phyloP scores from a whole-genome alignment of 139 green algal species.

The Tetradesmus lagerheimii region DNA sequence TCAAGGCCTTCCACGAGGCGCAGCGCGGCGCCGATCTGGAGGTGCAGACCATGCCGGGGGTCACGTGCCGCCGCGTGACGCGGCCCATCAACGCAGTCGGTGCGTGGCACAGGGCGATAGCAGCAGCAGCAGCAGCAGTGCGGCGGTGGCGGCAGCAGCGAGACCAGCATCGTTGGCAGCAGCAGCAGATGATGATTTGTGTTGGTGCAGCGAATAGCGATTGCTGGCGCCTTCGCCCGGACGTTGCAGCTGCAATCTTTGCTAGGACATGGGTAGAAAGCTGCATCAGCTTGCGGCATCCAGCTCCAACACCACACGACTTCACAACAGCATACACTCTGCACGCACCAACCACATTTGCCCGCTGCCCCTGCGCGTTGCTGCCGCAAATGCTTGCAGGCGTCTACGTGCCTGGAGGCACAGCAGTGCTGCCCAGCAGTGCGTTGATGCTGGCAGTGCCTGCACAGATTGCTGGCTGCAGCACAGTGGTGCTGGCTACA shows the following conservation, averaged over 20 bases:
- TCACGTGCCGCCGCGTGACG: constrained; percentile 81
- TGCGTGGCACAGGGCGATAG: background rate
- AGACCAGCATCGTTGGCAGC: too few species aligned
- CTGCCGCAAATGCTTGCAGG: constrained; percentile 57
- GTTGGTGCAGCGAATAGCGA: background rate
- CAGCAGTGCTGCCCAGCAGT: constrained; percentile 94
- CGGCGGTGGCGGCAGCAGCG: background rate
- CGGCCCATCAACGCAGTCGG: constrained; percentile 70
- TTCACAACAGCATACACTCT: too few species aligned
- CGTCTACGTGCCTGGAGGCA: constrained; percentile 98
- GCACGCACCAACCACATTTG: too few species aligned
- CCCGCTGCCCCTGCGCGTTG: background rate
- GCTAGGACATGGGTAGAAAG: too few species aligned
- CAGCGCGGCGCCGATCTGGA: constrained; percentile 71
- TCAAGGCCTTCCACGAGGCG: constrained; percentile 93
- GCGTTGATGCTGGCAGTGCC: constrained; percentile 98
- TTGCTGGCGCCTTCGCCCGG: background rate
- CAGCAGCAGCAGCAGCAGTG: background rate
- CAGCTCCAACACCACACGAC: too few species aligned
- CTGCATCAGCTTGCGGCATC: too few species aligned
- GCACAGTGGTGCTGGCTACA: constrained; percentile 96
- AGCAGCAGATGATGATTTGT: background rate
- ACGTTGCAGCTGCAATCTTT: too few species aligned
- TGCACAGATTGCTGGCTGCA: constrained; percentile 88
- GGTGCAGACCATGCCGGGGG: constrained; percentile 97